Base-by-base conservation (phyloP, 2,329 filamentous ascomycete genomes). In the Diplodia scrobiculata region DNA sequence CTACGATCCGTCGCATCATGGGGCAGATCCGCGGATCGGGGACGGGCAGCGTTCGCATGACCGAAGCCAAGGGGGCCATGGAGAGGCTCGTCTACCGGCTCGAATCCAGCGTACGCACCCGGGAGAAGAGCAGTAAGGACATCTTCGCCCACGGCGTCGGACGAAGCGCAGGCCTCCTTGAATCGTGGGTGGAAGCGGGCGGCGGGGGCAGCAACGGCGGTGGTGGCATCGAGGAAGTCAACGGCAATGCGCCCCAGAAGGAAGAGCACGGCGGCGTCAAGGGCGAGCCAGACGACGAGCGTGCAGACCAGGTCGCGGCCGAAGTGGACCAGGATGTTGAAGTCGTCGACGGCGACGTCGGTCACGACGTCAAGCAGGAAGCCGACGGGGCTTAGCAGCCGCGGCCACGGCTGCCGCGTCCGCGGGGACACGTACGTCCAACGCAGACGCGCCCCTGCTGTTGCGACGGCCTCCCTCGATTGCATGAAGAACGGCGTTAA, bases 81-180 rank as follows among this genome's bases (percentile, higher is more conserved):
- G 90, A 96, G 71, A 84, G 87, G 66, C 79, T 97, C n/a, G 84
- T 88, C 67, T 87, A 90, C 72, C 86, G 93, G 65, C 81, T 97
- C 14, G 79, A 87, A 54, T 87, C 51, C 25, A 52, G 51, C 41
- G 66, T 67, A 41, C 58, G 59, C 29, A 67, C 58, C n/a, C 29
- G 38, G 38, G 59, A 67, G 50, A 34, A 38, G 59, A 66, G 66
- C 59, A 34, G 27, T 27, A 47, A 25, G 38, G 59, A 60, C 34
- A 41, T 64, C 36, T 67, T 64, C 29, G 52, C 36, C 32, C 21
- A 53, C 11, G n/a, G 11, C 19, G 17, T n/a, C 38, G n/a, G 27
- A 9, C 21, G 58, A 10, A 65, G 51, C 36, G 36, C 63, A 36
- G 50, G 50, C n/a, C 25, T 55, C 17, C 54, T 65, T 52, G 36